Base-by-base conservation (phyloP, 2,329 filamentous ascomycete genomes). In the Trichoderma hamatum region DNA sequence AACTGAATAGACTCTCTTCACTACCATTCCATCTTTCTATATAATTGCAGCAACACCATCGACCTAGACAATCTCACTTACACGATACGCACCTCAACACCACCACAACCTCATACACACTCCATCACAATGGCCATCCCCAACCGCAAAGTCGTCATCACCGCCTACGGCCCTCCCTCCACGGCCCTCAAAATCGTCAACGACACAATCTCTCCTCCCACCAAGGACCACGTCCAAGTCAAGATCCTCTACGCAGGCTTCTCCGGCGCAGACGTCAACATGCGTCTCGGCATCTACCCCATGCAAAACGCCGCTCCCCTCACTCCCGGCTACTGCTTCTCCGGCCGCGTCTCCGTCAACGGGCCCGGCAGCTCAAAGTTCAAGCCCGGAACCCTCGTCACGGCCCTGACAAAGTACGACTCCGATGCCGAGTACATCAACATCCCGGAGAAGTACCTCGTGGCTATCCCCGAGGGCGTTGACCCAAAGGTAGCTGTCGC, bases 281-380 rank as follows among this genome's bases (percentile, higher is more conserved):
- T 85, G 84, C 81, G 84, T 26, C 75, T 79, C 24, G 84, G 84
- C 67, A 72, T 71, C n/a, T 85, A 85, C 70, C 83, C 83, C 1
- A 71, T 82, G 67, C 82, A 84, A 71, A 80, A 73, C 64, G 75
- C 77, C 13, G 80, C 83, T 0, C 84, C 84, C 2, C 73, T 86
- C 1, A 85, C 82, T 0, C 83, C 84, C 0, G 84, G 84, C 58
- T 86, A 85, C 76, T 82, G 77, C 72, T 79, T 84, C 34, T 78
- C 83, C 70, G 84, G 84, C 36, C 78, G 76, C 19, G 80, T 85
- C 55, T 74, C 73, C 68, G 67, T 72, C 26, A 79, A 78, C 70
- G 83, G 83, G 0, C 61, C 75, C n/a, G 76, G 75, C 52, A 51
- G 54, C 54, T 70, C 72, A 30, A 73, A 66, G n/a, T 79, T 81